A percentile compares a stretch with the other conserved stretches of the same genome.
Conservation (phyloP, 179 eudicot genomes). For the Silene coronaria region DNA sequence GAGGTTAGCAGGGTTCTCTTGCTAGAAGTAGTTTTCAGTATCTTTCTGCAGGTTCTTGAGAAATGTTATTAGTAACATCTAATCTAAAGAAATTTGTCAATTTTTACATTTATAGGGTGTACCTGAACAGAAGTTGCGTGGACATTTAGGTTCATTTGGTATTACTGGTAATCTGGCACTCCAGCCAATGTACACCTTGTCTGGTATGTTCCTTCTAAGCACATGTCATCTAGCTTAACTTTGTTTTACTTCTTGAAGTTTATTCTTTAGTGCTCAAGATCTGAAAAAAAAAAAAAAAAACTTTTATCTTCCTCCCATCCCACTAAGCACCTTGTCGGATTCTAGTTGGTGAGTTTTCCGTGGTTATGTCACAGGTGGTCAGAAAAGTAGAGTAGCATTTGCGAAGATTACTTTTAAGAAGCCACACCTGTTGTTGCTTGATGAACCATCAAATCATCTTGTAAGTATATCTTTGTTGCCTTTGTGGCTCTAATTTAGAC, state of each 20-base stretch:
- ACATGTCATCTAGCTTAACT: slow-evolving; percentile 11
- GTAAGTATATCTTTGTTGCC: slow-evolving; percentile 45
- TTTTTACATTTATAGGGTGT: slow-evolving; percentile 61
- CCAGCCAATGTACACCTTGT: slow-evolving; percentile 97
- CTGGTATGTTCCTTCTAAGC: slow-evolving; percentile 48
- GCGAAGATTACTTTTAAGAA: slow-evolving; percentile 93
- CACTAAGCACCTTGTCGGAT: neutral
- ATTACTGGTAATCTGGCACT: slow-evolving; percentile 98
- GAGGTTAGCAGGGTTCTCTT: neutral
- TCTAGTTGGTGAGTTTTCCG: neutral
- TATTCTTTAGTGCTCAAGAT: neutral
- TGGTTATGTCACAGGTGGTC: slow-evolving; percentile 69
- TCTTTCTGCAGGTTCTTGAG: neutral
- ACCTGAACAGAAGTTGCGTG: slow-evolving; percentile 92
- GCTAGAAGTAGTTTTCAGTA: neutral
- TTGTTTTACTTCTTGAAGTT: neutral
- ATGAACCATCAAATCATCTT: slow-evolving; percentile 96
- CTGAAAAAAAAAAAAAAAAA: too few relatives aligned
- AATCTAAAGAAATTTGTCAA: neutral
- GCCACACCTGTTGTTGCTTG: slow-evolving; percentile 86
- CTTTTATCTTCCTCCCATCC: neutral
- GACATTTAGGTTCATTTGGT: slow-evolving; percentile 93
- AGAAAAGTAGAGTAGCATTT: slow-evolving; percentile 99
- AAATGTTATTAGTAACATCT: slow-evolving; percentile 2
- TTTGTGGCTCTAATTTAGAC: neutral